These are phyloP conservation scores for Loxodes magnus DNA, from an alignment of 73 alveolate genomes.

Conservation along the genomic window DNA sequence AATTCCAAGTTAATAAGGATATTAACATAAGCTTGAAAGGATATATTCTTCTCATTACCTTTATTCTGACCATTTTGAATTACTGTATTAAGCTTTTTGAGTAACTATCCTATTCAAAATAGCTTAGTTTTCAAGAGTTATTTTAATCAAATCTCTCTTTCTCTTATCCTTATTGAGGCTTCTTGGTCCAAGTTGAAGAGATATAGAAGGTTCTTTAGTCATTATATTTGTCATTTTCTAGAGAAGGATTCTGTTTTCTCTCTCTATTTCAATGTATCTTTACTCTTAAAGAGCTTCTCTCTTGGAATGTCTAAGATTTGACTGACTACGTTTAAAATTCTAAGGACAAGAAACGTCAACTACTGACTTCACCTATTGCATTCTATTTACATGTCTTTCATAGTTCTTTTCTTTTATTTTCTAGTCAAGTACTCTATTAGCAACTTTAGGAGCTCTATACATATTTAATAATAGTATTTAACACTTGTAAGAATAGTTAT, in stretches of 20 bases:
- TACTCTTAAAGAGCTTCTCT: too few relatives aligned
- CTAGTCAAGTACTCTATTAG: too few relatives aligned
- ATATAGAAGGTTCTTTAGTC: neutral
- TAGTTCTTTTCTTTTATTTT: too few relatives aligned
- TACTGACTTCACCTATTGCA: too few relatives aligned
- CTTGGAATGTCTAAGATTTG: too few relatives aligned
- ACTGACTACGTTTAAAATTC: too few relatives aligned
- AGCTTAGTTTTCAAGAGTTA: conserved; percentile 35
- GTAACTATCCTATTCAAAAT: conserved; percentile 17
- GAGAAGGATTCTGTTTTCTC: conserved; percentile 43
- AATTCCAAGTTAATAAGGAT: conserved; percentile 3
- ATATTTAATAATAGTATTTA: too few relatives aligned
- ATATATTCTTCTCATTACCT: conserved; percentile 1
- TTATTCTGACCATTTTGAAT: conserved; percentile 18
- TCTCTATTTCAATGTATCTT: conserved; percentile 45
- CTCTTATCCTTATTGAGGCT: conserved; percentile 29
- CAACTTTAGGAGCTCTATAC: too few relatives aligned
- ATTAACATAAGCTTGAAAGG: neutral
- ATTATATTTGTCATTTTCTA: conserved; percentile 40
- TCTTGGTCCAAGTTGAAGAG: neutral
- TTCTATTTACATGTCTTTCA: too few relatives aligned
- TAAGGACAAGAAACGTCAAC: too few relatives aligned
- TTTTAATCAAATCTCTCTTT: conserved; percentile 19
- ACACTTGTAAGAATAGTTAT: too few relatives aligned
- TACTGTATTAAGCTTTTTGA: conserved; percentile 20